Conservation (phyloP, 257 asterid genomes). For the Orobanche coerulescens region DNA sequence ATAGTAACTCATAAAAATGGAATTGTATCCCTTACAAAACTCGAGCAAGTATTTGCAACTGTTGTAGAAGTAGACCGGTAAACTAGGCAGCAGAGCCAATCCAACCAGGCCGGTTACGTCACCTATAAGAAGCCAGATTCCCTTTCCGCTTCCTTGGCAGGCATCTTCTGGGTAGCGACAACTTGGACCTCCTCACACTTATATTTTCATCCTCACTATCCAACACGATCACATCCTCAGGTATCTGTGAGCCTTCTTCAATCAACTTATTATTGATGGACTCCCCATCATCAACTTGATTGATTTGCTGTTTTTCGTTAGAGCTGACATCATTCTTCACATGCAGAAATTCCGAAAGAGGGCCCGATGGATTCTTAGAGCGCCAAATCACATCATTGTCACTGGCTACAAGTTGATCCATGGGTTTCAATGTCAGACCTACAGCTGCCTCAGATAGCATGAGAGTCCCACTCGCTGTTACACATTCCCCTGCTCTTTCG, state of each 20-base stretch:
- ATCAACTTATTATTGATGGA: conserved; percentile 18
- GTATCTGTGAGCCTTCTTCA: conserved; percentile 19
- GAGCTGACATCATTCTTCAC: conserved; percentile 10
- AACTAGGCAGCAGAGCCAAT: not conserved
- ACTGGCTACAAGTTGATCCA: conserved; percentile 21
- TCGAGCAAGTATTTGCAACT: not conserved
- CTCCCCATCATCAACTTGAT: conserved; percentile 20
- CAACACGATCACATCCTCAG: conserved; percentile 51
- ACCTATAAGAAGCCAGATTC: conserved; percentile 11
- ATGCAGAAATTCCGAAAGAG: conserved; percentile 6
- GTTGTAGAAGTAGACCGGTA: not conserved
- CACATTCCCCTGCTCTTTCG: not conserved
- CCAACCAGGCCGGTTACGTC: not conserved
- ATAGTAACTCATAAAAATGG: not conserved
- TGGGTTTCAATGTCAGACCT: conserved; percentile 27
- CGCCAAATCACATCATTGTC: conserved; percentile 23
- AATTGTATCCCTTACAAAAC: not conserved
- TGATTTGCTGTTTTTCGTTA: conserved; percentile 28
- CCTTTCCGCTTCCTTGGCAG: conserved; percentile 44
- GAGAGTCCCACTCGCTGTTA: not conserved
- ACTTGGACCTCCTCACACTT: conserved; percentile 40
- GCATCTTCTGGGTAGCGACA: conserved; percentile 41
- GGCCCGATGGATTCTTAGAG: conserved; percentile 18
- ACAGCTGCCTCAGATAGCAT: conserved; percentile 3
- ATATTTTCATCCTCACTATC: conserved; percentile 82